A percentile compares a stretch with the other conserved stretches of the same genome.
Conservation (phyloP, 306 rosid genomes). For the Carpinus fangiana region DNA sequence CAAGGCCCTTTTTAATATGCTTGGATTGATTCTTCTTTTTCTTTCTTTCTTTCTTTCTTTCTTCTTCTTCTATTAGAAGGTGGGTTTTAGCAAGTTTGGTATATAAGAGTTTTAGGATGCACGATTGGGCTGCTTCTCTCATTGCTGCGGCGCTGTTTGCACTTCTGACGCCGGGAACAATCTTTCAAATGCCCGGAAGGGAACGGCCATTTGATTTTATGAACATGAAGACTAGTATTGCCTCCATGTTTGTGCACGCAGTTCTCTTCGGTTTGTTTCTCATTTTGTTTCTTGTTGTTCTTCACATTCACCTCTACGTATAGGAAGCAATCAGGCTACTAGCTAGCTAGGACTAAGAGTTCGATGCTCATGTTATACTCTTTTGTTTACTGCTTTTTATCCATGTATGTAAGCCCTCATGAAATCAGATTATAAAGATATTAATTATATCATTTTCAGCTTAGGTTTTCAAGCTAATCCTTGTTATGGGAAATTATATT, state of each 20-base stretch:
- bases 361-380: background rate
- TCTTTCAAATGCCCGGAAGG: slow-evolving; percentile 88
- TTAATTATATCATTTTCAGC: background rate
- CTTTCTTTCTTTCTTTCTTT: slow-evolving; percentile 1
- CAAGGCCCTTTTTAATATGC: background rate
- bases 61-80: slow-evolving; percentile 1
- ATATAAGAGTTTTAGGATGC: slow-evolving; percentile 33
- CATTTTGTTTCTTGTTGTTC: slow-evolving; percentile 68
- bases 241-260: slow-evolving; percentile 82
- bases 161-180: slow-evolving; percentile 72
- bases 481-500: too few species aligned
- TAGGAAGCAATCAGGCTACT: slow-evolving; percentile 19
- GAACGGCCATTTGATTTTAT: slow-evolving; percentile 60
- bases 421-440: background rate
- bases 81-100: background rate
- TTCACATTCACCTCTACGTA: slow-evolving; percentile 63
- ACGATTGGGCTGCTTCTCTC: slow-evolving; percentile 81
- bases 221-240: slow-evolving; percentile 83
- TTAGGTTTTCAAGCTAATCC: background rate
- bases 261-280: slow-evolving; percentile 76
- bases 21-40: background rate
- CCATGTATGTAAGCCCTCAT: background rate
- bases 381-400: background rate
- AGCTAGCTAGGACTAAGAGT: background rate
- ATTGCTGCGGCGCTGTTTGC: slow-evolving; percentile 81